Evolutionary conservation across 352 stramenopile species (phyloP), one percentile per base, ranked within the genome.

Genomic region (Globisporangium perplexum): DNA sequence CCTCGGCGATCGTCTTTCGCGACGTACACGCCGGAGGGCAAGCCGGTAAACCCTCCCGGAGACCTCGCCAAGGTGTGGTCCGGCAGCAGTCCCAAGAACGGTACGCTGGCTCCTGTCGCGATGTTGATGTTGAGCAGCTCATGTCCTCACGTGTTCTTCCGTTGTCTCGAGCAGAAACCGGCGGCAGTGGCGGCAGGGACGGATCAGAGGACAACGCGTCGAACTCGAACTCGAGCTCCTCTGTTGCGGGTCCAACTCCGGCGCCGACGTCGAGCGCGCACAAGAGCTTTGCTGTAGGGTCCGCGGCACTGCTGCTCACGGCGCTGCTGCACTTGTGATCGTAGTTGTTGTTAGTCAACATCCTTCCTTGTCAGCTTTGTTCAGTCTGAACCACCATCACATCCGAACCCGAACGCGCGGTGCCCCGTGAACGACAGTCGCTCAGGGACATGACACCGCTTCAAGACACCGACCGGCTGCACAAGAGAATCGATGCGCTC

Each of bases 1-100:
- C 57, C 69, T 15, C 67, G 65, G 5, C 71, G 74, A 36, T 63
- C 51, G 0, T 66, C 66, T 14, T 59, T 53, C 7, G 65, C 41
- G 12, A 17, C 39, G 12, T 61, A 66, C 28, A 60, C 55, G 7
- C 58, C 68, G 6, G 66, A 69, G 30, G 77, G 77, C 8, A 69
- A 63, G 41, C 66, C 77, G 11, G 71, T 86, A 15, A 72, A 69
- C 22, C 42, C 69, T 0, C 74, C 74, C 0, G 55, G 66, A 4
- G 62, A 72, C 20, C 55, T 78, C 33, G 46, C 63, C 35, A 49
- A 43, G 12, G 50, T 68, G 44, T 75, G 71, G 71, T 2, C 48
- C 2, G 60, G 57, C 44, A 39, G 33, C 33, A 39, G 33, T 18
- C 47, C 55, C 4, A 55, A 54, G 31, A 71, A 67, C 36, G 63